phyloP scores from a whole-genome alignment of 2,329 filamentous ascomycete species.

The Fusarium anthophilum region DNA sequence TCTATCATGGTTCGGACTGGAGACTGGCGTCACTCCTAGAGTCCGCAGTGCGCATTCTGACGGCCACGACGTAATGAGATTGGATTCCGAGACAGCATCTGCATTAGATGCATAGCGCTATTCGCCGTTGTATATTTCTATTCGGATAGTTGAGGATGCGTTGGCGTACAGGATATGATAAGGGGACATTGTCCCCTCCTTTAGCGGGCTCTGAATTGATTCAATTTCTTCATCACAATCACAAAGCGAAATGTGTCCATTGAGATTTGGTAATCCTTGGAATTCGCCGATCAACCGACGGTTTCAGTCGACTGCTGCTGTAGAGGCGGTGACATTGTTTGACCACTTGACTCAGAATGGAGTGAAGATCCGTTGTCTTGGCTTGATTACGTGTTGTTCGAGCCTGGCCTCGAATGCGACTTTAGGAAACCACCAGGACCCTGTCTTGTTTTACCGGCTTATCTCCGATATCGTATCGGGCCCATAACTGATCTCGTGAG shows the following conservation, averaged over 20 bases:
- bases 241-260: background rate
- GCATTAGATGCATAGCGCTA: conserved; percentile 34
- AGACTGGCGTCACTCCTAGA: conserved; percentile 33
- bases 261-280: background rate
- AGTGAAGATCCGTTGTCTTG: conserved; percentile 35
- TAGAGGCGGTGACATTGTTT: conserved; percentile 34
- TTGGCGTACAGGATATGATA: conserved; percentile 42
- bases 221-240: conserved; percentile 25
- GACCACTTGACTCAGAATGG: conserved; percentile 32
- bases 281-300: conserved; percentile 1
- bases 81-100: conserved; percentile 30
- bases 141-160: conserved; percentile 35
- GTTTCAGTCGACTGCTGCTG: conserved; percentile 8
- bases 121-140: conserved; percentile 39
- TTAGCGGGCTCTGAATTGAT: conserved; percentile 38
- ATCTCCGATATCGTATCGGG: conserved; percentile 46
- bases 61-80: conserved; percentile 43
- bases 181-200: conserved; percentile 26
- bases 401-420: conserved; percentile 16
- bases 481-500: conserved; percentile 39
- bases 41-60: conserved; percentile 22
- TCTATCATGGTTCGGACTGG: conserved; percentile 8
- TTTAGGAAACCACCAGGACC: conserved; percentile 1
- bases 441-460: conserved; percentile 31
- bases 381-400: conserved; percentile 34